A percentile compares a stretch with the other conserved stretches of the same genome.
phyloP scores from a whole-genome alignment of 768 basidiomycete genomes.

The Russula ochroleuca region DNA sequence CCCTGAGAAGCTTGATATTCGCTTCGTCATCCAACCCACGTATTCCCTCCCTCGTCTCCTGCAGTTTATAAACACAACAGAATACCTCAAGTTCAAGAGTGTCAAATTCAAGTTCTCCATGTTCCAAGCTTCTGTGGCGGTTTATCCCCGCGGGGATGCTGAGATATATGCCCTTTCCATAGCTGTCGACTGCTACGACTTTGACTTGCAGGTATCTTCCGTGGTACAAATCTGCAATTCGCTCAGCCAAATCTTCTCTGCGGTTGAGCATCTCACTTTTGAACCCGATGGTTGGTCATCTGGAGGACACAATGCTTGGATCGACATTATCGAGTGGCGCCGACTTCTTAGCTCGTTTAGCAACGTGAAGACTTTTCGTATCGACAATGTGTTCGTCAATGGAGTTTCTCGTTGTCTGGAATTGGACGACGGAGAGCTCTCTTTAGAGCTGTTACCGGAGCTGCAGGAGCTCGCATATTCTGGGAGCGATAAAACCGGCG shows the following conservation, averaged over 20 bases:
- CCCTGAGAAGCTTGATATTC: not conserved
- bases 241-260: no score
- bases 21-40: not conserved
- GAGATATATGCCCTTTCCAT: not conserved
- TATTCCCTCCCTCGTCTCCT: not conserved
- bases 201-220: not conserved
- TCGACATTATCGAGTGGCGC: not conserved
- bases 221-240: not conserved
- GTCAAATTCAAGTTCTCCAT: not conserved
- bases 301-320: not conserved
- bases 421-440: not conserved
- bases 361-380: not conserved
- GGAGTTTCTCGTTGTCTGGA: not conserved
- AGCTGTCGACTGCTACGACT: not conserved
- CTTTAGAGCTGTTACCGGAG: not conserved
- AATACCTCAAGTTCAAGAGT: not conserved
- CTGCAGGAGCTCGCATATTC: not conserved
- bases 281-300: no score
- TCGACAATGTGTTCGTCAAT: not conserved
- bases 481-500: no score
- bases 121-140: accelerated
- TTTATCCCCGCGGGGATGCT: not conserved
- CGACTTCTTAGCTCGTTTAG: not conserved
- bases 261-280: not conserved
- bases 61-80: not conserved